These are phyloP conservation scores for Mycena vulgaris DNA, from an alignment of 768 basidiomycete genomes.

Conservation along the genomic window DNA sequence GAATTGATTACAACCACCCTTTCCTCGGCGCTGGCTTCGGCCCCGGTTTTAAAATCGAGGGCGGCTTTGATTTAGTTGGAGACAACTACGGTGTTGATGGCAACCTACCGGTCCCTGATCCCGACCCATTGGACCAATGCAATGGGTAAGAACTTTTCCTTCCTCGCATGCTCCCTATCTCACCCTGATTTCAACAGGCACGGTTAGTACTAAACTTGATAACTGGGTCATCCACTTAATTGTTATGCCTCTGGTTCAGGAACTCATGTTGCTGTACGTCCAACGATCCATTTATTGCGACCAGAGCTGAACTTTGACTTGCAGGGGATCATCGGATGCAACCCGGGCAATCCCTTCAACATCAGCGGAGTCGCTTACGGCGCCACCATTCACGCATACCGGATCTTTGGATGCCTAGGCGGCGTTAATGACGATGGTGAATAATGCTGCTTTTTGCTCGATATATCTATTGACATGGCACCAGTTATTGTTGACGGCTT, in stretches of 20 bases:
- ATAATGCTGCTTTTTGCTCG: conserved; percentile 27
- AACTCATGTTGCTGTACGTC: conserved; percentile 67
- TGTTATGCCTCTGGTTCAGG: conserved; percentile 50
- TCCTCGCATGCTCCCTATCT: background rate
- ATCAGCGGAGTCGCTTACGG: conserved; percentile 80
- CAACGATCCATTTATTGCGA: background rate
- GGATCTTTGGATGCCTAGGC: conserved; percentile 75
- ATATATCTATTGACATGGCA: background rate
- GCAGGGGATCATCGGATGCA: conserved; percentile 74
- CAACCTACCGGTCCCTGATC: conserved; percentile 66
- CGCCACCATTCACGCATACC: conserved; percentile 67
- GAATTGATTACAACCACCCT: conserved; percentile 71
- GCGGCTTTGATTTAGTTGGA: conserved; percentile 73
- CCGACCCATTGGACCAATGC: conserved; percentile 69
- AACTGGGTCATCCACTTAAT: background rate
- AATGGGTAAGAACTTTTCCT: conserved; percentile 46
- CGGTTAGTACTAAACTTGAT: conserved; percentile 12
- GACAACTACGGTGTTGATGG: conserved; percentile 66
- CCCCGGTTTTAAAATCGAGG: conserved; percentile 64
- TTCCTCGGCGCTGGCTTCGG: conserved; percentile 69
- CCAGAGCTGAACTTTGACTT: conserved; percentile 41
- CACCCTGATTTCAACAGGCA: conserved; percentile 19
- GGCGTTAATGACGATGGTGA: conserved; percentile 66
- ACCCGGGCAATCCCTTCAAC: conserved; percentile 73
- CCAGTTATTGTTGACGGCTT: conserved; percentile 64